phyloP scores from a whole-genome alignment of 75 land plant genomes.

The Cunninghamia lanceolata region DNA sequence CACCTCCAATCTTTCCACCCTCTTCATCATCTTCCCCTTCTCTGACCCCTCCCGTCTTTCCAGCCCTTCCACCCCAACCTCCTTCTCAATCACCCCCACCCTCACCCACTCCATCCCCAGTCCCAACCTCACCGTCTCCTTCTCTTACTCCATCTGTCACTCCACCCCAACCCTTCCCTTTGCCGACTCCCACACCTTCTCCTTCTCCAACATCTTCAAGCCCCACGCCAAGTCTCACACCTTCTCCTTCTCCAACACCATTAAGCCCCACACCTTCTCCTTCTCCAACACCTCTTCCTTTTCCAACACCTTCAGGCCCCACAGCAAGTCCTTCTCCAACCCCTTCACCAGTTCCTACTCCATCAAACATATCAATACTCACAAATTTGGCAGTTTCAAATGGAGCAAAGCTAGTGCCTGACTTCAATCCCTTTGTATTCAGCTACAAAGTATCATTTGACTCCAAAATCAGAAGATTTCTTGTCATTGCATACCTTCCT shows the following conservation, averaged over 20 bases:
- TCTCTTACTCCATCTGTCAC: background rate
- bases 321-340: background rate
- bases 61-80: background rate
- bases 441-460: constrained; percentile 8
- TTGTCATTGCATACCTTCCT: background rate
- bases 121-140: background rate
- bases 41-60: background rate
- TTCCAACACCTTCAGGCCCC: background rate
- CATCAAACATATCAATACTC: background rate
- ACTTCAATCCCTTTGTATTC: constrained; percentile 7
- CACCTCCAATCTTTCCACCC: background rate
- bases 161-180: background rate
- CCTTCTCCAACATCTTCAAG: background rate
- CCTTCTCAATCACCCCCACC: background rate
- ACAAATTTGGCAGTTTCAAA: background rate
- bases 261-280: background rate
- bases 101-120: background rate
- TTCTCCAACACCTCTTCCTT: background rate
- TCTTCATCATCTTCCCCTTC: background rate
- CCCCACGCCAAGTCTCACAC: background rate
- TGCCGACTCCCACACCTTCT: background rate
- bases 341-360: constrained; percentile 5
- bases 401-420: constrained; percentile 4
- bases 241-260: background rate
- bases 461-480: constrained; percentile 2